Conservation (phyloP, 768 basidiomycete species). For the Gymnopilus dilepis region DNA sequence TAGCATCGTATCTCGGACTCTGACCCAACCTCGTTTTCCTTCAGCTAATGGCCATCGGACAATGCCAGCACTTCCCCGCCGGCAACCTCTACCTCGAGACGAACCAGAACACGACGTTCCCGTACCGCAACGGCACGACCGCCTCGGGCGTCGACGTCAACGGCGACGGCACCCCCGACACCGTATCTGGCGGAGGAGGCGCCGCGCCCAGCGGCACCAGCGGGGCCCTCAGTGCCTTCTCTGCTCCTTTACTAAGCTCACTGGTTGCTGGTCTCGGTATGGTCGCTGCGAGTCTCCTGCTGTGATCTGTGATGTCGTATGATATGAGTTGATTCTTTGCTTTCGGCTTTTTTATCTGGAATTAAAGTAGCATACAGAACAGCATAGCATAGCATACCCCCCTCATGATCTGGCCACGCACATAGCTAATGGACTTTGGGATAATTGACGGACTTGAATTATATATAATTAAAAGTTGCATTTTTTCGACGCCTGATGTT, state of each 20-base stretch:
- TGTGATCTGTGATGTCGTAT: constrained; percentile 23
- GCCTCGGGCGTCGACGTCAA: constrained; percentile 42
- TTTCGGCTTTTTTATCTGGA: not conserved
- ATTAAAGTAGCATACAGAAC: no score
- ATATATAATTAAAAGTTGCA: not conserved
- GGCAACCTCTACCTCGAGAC: constrained; percentile 86
- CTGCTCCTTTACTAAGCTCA: constrained; percentile 21
- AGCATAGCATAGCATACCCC: not conserved
- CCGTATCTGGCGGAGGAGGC: constrained; percentile 33
- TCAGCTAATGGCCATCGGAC: constrained; percentile 75
- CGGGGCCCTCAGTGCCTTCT: constrained; percentile 12
- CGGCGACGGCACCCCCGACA: constrained; percentile 44
- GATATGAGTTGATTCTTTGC: constrained; percentile 9
- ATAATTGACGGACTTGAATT: constrained; percentile 1
- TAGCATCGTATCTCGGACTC: no score
- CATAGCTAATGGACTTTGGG: not conserved
- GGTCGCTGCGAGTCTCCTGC: constrained; percentile 19
- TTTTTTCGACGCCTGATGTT: no score
- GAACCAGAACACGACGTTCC: constrained; percentile 73
- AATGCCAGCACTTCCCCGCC: constrained; percentile 69
- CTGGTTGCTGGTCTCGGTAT: constrained; percentile 18
- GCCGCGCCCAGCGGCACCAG: constrained; percentile 21
- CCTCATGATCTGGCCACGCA: not conserved
- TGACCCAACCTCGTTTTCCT: no score
- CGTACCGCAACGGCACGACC: constrained; percentile 47